Evolutionary conservation across 805 yeast species (phyloP).

Genomic region (Nakazawaea molendinolei): DNA sequence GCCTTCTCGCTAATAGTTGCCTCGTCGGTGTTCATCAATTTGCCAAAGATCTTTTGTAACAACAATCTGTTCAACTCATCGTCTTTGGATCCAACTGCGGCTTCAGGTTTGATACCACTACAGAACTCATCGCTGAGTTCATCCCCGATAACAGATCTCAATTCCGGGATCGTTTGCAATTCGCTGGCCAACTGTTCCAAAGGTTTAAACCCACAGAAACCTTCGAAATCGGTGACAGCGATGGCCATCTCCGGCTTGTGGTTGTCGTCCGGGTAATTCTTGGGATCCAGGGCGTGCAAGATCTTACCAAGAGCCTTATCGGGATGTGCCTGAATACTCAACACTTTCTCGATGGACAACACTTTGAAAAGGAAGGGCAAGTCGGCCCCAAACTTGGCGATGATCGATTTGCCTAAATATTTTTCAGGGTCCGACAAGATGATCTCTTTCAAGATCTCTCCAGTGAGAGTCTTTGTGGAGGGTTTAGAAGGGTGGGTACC

Average conservation of each 20-base stretch:
- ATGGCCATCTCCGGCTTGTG: slow-evolving; percentile 99
- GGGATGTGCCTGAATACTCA: slow-evolving; percentile 97
- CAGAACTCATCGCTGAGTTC: slow-evolving; percentile 50
- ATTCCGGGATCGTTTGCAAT: slow-evolving; percentile 70
- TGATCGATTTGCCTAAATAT: slow-evolving; percentile 52
- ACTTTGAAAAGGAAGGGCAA: slow-evolving; percentile 94
- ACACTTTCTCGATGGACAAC: slow-evolving; percentile 84
- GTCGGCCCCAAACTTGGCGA: slow-evolving; percentile 65
- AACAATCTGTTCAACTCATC: slow-evolving; percentile 55
- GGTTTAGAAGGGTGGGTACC: slow-evolving; percentile 96
- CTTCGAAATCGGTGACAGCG: slow-evolving; percentile 93
- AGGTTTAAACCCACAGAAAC: slow-evolving; percentile 97
- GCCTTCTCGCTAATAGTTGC: slow-evolving; percentile 51
- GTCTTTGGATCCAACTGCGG: slow-evolving; percentile 40
- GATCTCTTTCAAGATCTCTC: slow-evolving; percentile 59
- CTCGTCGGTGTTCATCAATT: slow-evolving; percentile 79
- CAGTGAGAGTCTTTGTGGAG: slow-evolving; percentile 48
- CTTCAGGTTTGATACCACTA: slow-evolving; percentile 37
- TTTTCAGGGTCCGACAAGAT: slow-evolving; percentile 52
- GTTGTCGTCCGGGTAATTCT: slow-evolving; percentile 94
- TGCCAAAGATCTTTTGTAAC: slow-evolving; percentile 69
- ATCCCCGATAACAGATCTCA: slow-evolving; percentile 61
- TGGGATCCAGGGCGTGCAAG: slow-evolving; percentile 78
- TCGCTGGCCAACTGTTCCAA: slow-evolving; percentile 66
- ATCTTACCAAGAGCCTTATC: slow-evolving; percentile 78